Conservation (phyloP, 2,329 filamentous ascomycete species). For the Paracamarosporium sp. region DNA sequence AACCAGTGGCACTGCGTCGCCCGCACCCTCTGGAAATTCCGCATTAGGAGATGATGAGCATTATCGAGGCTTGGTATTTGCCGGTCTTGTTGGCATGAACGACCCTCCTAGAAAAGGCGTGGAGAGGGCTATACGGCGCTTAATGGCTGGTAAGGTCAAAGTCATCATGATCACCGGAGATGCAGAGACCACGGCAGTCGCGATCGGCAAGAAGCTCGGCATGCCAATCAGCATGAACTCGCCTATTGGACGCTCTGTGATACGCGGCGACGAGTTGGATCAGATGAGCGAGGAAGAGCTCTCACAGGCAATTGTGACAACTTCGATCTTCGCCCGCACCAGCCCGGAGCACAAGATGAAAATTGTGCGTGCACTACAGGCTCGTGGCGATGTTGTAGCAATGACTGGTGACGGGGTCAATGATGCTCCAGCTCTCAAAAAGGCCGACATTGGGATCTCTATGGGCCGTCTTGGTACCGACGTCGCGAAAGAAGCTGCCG, state of each 20-base stretch:
- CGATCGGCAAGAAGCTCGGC: conserved; percentile 92
- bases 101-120: conserved; percentile 93
- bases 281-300: conserved; percentile 86
- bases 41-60: conserved; percentile 68
- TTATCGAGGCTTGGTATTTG: conserved; percentile 86
- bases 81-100: conserved; percentile 94
- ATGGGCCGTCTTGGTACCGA: conserved; percentile 97
- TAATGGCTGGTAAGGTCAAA: conserved; percentile 94
- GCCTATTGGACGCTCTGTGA: conserved; percentile 70
- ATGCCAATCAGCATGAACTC: conserved; percentile 78
- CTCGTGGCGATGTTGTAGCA: conserved; percentile 92
- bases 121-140: conserved; percentile 81
- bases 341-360: conserved; percentile 98
- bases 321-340: conserved; percentile 93
- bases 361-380: conserved; percentile 89
- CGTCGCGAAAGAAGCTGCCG: conserved; percentile 94
- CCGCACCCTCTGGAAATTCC: conserved; percentile 28
- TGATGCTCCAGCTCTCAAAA: conserved; percentile 94
- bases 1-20: conserved; percentile 40
- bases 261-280: conserved; percentile 92
- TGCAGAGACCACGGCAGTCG: conserved; percentile 90
- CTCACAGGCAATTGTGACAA: conserved; percentile 81
- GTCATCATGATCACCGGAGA: conserved; percentile 99
- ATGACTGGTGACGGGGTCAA: conserved; percentile 99
- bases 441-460: conserved; percentile 95